Base-by-base conservation (phyloP, 139 green algal species). In the Micromonas pusilla region DNA sequence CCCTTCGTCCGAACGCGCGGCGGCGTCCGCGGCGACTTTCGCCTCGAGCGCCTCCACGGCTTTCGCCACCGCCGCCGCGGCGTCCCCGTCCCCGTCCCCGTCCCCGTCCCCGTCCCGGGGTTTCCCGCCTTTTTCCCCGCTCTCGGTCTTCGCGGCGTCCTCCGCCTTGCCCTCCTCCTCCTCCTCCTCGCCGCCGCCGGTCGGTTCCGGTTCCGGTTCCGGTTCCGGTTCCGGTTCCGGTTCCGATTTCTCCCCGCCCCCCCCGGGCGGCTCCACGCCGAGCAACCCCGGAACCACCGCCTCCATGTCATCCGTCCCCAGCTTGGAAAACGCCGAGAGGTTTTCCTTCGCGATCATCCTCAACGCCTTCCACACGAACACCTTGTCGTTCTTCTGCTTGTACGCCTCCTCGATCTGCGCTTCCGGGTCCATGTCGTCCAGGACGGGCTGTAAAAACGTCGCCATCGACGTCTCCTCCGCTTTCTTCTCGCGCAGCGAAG, bases 371-470 rank as follows among this genome's bases (percentile, higher is more conserved):
- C 76, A 81, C 16, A 28, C n/a, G 30, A 37, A 81, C 63, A 31
- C 25, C 19, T 67, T 68, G 76, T 81, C 64, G 76, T 81, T 75
- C 37, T 73, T 72, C 25, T 25, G 28, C 34, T 62, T 76, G 76
- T 76, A 81, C 52, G 70, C 28, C 37, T 76, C 65, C 65, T 81
- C 76, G 28, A 81, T 76, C n/a, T 70, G 57, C 1, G 65, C 65
- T 23, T 81, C 76, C 20, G 76, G 76, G 54, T 81, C 76, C 62
- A 81, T 72, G 23, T 81, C 66, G 16, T 74, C 76, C 2, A 70
- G 20, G 23, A 71, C n/a, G 25, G 57, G 57, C 9, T 63, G 9
- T 4, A 80, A 37, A 26, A 62, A 72, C 54, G 28, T 31, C 19
- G 36, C 74, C 4, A 73, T 16, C 33, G 60, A 36, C 23, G 74